phyloP scores from a whole-genome alignment of 345 rosid genomes.

The Zanthoxylum bungeanum region DNA sequence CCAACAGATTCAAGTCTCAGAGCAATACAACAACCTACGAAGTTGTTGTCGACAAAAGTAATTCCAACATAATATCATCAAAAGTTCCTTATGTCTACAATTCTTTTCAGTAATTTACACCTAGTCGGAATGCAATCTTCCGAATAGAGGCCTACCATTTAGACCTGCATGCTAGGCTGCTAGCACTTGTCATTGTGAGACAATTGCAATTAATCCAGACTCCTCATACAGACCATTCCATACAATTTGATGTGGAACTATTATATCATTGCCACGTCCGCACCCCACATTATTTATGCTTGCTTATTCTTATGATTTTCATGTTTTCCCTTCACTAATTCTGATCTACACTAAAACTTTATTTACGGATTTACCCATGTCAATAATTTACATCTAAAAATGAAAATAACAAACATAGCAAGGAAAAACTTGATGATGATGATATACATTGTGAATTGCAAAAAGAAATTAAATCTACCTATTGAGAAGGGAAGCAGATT shows the following conservation, averaged over 20 bases:
- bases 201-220: not conserved
- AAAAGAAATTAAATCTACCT: slow-evolving; percentile 39
- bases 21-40: no score
- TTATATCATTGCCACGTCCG: no score
- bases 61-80: not conserved
- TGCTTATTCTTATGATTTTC: no score
- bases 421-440: not conserved
- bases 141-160: not conserved
- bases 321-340: no score
- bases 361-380: no score
- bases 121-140: not conserved
- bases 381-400: not conserved
- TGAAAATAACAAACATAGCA: not conserved
- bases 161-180: not conserved
- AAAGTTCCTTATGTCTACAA: not conserved
- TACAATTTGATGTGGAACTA: not conserved
- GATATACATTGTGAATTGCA: not conserved
- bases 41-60: not conserved
- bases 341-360: not conserved
- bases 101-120: not conserved
- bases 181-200: not conserved
- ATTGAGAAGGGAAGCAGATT: slow-evolving; percentile 92
- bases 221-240: not conserved
- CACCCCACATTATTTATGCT: no score
- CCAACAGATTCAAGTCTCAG: no score